Evolutionary conservation across 2,329 filamentous ascomycete species (phyloP), one percentile per base, ranked within the genome.

Genomic region (Colletotrichum shisoi): DNA sequence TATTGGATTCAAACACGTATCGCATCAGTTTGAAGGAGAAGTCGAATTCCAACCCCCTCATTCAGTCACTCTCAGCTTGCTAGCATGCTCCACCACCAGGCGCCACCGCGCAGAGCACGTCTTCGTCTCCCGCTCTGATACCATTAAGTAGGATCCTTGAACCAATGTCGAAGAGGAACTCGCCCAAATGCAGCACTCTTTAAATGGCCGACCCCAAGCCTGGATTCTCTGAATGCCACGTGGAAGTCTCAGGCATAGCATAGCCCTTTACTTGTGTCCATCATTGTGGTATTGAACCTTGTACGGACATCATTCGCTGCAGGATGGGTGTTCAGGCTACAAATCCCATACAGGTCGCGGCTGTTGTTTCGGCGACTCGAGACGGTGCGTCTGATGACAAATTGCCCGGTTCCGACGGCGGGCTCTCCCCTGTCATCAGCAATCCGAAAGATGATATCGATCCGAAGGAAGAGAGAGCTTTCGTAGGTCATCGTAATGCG

Each of bases 401-500:
- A 34, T 5, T 6, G 6, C 27, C 57, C 2, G 49, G 27, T 6
- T 62, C 63, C n/a, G 27, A 57, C 8, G 37, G 9, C 4, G 44
- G 2, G 11, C 24, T 65, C 6, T 44, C 24, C 4, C 42, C 57
- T 0, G 37, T 51, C 0, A 37, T 54, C 1, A 65, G 57, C 27
- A 19, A 37, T n/a, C 37, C 57, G 31, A 62, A 62, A 5, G 42
- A 62, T 1, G 42, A 62, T 19, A 56, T 62, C 13, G 63, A 62
- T 2, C 63, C 63, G 3, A 56, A 65, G n/a, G 57, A 65, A n/a
- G 63, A 65, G 51, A 40, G 63, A 37, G 63, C 63, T 6, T 65
- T 65, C 34, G 63, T 65, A 44, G 4, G 63, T 49, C 8, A 17
- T 34, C 19, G 1, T 34, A 6, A 12, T 1, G 17, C 8, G 34